These are phyloP conservation scores for Penicillium coprophilum DNA, from an alignment of 495 filamentous ascomycete species.

Conservation along the genomic window DNA sequence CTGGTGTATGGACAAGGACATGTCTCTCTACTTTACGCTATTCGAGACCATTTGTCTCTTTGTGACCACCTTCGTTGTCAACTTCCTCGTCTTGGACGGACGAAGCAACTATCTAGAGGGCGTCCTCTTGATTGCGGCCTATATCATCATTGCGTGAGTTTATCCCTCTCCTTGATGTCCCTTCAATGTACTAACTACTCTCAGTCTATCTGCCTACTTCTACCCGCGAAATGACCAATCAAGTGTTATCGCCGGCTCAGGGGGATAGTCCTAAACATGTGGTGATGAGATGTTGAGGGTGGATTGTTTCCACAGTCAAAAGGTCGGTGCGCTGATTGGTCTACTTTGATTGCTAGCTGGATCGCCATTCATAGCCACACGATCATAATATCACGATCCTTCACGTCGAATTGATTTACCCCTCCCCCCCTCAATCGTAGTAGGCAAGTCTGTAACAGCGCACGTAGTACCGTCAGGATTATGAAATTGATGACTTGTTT, in stretches of 20 bases:
- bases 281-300: neutral
- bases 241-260: slow-evolving; percentile 29
- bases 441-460: neutral
- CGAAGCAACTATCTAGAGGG: slow-evolving; percentile 88
- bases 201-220: slow-evolving; percentile 40
- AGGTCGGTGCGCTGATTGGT: neutral
- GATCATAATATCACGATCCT: neutral
- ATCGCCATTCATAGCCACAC: neutral
- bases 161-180: neutral
- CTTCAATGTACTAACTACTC: slow-evolving; percentile 7
- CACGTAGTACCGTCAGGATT: neutral
- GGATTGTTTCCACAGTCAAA: neutral
- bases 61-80: slow-evolving; percentile 82
- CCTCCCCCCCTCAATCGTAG: no score
- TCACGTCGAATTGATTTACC: neutral
- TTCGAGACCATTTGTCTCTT: slow-evolving; percentile 89
- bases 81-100: slow-evolving; percentile 86
- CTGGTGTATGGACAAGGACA: slow-evolving; percentile 77
- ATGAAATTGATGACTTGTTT: neutral
- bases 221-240: slow-evolving; percentile 31
- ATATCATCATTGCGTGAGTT: slow-evolving; percentile 56
- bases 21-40: slow-evolving; percentile 87
- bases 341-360: neutral
- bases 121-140: slow-evolving; percentile 74
- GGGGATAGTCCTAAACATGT: neutral